Percentiles rank a stretch among this genome's conserved stretches.
Evolutionary conservation across 2,329 filamentous ascomycete genomes (phyloP).

Genomic region (Penicillium sp.): DNA sequence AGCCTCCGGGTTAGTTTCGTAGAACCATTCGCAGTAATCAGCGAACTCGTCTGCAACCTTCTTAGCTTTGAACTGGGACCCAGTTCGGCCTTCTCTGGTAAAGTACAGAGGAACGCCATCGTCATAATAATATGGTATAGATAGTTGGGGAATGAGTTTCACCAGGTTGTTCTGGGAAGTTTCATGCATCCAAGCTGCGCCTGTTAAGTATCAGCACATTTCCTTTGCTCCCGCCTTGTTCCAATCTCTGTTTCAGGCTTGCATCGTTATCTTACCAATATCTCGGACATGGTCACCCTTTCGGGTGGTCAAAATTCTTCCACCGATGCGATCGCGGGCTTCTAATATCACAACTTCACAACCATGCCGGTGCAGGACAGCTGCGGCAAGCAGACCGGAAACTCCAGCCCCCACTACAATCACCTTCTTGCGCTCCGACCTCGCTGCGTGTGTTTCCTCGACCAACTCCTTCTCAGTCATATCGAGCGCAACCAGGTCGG

Average conservation of each 20-base stretch:
- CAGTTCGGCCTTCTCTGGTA: conserved; percentile 43
- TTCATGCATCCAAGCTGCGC: conserved; percentile 48
- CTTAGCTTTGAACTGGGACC: conserved; percentile 47
- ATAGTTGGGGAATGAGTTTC: conserved; percentile 42
- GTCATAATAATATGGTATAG: conserved; percentile 47
- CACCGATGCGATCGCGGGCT: conserved; percentile 37
- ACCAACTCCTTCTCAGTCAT: conserved; percentile 18
- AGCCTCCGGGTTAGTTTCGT: conserved; percentile 41
- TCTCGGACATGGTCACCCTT: conserved; percentile 36
- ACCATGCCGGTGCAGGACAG: conserved; percentile 34
- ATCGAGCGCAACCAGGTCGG: conserved; percentile 21
- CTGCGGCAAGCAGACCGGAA: conserved; percentile 36
- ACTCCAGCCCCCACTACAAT: conserved; percentile 38
- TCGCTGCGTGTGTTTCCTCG: conserved; percentile 21
- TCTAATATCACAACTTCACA: conserved; percentile 37
- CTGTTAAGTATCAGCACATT: conserved; percentile 20
- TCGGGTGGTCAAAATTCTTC: conserved; percentile 40
- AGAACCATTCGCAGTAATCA: conserved; percentile 43
- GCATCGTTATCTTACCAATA: conserved; percentile 34
- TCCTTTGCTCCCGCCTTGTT: neutral
- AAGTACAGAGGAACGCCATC: conserved; percentile 44
- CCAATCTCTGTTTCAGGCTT: neutral
- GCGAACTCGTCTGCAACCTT: conserved; percentile 48
- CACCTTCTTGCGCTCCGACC: conserved; percentile 24
- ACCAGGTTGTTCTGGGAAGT: conserved; percentile 46